phyloP scores from a whole-genome alignment of 371 early-diverging fungal genomes.

The Lichtheimia ornata region DNA sequence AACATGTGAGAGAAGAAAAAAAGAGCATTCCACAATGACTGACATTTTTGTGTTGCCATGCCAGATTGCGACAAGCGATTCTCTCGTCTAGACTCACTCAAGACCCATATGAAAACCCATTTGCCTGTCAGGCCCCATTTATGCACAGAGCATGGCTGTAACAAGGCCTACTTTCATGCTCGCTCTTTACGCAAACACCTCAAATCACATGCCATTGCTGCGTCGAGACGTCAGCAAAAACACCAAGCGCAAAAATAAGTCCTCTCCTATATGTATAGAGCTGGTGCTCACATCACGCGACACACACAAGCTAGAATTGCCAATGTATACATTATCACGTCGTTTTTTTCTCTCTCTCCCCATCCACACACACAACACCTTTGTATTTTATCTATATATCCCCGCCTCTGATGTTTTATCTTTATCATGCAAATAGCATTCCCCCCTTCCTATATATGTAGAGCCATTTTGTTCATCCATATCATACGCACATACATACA shows the following conservation, averaged over 20 bases:
- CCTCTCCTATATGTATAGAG: too few relatives aligned
- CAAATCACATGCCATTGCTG: conserved; percentile 39
- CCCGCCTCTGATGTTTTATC: not conserved
- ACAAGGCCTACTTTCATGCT: conserved; percentile 80
- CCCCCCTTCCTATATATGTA: too few relatives aligned
- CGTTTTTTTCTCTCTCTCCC: not conserved
- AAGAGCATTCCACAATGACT: not conserved
- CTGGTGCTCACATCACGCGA: not conserved
- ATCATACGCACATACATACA: too few relatives aligned
- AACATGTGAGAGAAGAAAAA: too few relatives aligned
- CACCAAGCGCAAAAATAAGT: not conserved
- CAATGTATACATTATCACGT: not conserved
- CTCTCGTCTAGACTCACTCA: conserved; percentile 81
- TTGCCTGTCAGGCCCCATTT: conserved; percentile 70
- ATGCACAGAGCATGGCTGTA: conserved; percentile 64
- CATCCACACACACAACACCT: not conserved
- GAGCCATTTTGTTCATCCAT: too few relatives aligned
- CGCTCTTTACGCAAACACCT: conserved; percentile 79
- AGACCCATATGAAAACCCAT: conserved; percentile 81
- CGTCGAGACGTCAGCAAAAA: too few relatives aligned
- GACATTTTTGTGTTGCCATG: conserved; percentile 14
- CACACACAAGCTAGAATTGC: not conserved
- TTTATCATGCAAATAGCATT: too few relatives aligned
- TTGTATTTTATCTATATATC: not conserved
- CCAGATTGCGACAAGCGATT: conserved; percentile 75